These are phyloP conservation scores for Fusarium bactridioides DNA, from an alignment of 2,329 filamentous ascomycete species.

Conservation along the genomic window DNA sequence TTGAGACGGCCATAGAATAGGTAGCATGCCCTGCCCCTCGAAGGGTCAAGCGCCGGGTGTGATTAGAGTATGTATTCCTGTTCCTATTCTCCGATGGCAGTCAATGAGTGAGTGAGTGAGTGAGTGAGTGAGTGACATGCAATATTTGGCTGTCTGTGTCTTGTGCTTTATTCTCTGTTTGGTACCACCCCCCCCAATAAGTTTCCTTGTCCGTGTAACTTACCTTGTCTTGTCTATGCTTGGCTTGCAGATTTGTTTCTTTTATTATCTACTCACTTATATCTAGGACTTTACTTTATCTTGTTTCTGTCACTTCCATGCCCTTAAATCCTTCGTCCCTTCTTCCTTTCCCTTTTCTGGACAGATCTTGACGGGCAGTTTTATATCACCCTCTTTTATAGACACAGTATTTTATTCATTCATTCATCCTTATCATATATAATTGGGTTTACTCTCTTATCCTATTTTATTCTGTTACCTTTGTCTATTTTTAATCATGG, in stretches of 20 bases:
- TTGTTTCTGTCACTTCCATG: background rate
- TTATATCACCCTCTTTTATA: background rate
- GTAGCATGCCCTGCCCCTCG: background rate
- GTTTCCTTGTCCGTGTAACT: background rate
- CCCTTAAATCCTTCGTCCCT: background rate
- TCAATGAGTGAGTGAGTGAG: background rate
- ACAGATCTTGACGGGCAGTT: background rate
- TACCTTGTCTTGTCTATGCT: background rate
- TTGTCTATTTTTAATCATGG: background rate
- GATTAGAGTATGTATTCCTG: background rate
- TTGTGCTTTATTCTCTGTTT: constrained; percentile 15
- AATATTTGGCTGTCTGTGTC: background rate
- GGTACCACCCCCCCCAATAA: background rate
- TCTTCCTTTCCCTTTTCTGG: background rate
- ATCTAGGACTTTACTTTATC: background rate
- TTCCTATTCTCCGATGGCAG: constrained; percentile 4
- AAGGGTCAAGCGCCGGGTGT: background rate
- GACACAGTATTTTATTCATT: background rate
- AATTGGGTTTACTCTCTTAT: background rate
- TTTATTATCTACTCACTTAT: background rate
- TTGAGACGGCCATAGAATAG: background rate
- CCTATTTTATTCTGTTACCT: too few species aligned
- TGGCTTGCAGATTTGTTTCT: background rate
- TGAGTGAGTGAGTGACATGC: background rate
- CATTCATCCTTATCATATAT: background rate